Conservation (phyloP, 306 rosid species). For the Vigna reflexopilosa region DNA sequence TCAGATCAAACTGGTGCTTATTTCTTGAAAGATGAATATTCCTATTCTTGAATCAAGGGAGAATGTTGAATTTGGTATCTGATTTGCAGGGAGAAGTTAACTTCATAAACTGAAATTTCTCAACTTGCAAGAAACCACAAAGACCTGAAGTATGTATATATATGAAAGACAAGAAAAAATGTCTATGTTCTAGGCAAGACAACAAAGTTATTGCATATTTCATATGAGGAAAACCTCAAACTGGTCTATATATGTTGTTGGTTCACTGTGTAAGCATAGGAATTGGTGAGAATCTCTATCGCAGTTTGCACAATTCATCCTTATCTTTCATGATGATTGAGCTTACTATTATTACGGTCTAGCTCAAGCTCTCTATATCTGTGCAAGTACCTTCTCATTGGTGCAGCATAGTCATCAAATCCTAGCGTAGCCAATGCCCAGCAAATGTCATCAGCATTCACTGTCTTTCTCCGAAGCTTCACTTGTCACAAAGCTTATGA, state of each 20-base stretch:
- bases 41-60: conserved; percentile 19
- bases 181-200: conserved; percentile 1
- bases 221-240: conserved; percentile 28
- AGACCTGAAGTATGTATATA: not conserved
- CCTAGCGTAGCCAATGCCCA: conserved; percentile 80
- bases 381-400: conserved; percentile 69
- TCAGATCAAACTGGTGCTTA: conserved; percentile 5
- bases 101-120: not conserved
- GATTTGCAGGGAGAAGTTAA: not conserved
- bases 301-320: conserved; percentile 1
- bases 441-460: conserved; percentile 86
- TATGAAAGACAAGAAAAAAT: not conserved
- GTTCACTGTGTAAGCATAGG: not conserved
- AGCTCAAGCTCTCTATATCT: conserved; percentile 73
- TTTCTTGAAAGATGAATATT: not conserved
- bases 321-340: conserved; percentile 48
- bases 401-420: conserved; percentile 81
- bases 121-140: conserved; percentile 2
- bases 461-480: conserved; percentile 92
- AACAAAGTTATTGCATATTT: conserved; percentile 27
- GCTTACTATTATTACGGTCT: conserved; percentile 46
- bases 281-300: not conserved
- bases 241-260: not conserved
- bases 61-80: not conserved
- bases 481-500: conserved; percentile 85